Evolutionary conservation across 495 filamentous ascomycete species (phyloP).

Genomic region (Trichocladium uniseriatum): DNA sequence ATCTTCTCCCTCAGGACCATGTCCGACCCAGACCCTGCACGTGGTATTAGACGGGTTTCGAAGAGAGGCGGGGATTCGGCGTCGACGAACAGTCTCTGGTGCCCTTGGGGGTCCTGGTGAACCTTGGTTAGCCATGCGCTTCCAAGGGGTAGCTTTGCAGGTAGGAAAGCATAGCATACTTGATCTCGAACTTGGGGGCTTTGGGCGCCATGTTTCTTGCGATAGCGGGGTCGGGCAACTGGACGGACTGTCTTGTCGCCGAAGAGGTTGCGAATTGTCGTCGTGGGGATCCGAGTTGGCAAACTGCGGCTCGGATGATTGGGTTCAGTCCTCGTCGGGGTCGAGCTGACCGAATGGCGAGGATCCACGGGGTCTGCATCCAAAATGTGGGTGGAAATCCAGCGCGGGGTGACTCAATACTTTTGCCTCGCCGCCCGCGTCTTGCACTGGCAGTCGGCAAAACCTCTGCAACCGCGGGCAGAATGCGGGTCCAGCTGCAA

Average conservation of each 20-base stretch:
- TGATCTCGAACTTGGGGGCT: constrained; percentile 38
- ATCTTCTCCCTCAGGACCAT: constrained; percentile 77
- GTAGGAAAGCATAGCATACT: constrained; percentile 20
- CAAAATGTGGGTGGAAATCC: constrained; percentile 21
- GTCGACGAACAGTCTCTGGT: constrained; percentile 36
- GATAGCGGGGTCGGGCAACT: constrained; percentile 3
- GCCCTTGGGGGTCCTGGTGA: constrained; percentile 33
- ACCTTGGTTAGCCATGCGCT: constrained; percentile 2
- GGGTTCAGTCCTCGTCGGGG: constrained; percentile 14
- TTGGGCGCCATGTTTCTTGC: constrained; percentile 29
- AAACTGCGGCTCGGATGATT: neutral
- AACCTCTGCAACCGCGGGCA: constrained; percentile 10
- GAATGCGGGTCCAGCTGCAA: constrained; percentile 12
- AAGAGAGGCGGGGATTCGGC: neutral
- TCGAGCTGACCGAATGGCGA: constrained; percentile 21
- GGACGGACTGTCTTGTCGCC: neutral
- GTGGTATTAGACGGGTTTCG: constrained; percentile 8
- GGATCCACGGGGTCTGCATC: constrained; percentile 20
- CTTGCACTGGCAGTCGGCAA: constrained; percentile 16
- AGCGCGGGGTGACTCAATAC: constrained; percentile 21
- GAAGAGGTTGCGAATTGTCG: neutral
- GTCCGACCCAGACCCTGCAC: constrained; percentile 54
- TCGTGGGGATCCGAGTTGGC: neutral
- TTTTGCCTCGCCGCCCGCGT: constrained; percentile 16
- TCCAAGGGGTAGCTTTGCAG: neutral